A percentile compares a stretch with the other conserved stretches of the same genome.
Conservation (phyloP, 1,139 yeast species). For the Saccharomycopsis phalli region DNA sequence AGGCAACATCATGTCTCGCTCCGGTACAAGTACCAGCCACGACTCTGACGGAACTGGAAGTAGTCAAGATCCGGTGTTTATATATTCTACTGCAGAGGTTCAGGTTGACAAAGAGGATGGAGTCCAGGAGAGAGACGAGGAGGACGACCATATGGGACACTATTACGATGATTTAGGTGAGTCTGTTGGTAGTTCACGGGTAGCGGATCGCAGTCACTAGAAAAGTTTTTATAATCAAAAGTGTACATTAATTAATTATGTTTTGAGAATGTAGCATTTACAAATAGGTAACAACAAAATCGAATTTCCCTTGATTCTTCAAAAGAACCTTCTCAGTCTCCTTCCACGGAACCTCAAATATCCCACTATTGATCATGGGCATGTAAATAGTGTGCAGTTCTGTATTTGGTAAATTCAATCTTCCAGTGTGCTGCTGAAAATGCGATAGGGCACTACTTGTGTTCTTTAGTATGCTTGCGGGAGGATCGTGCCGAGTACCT, state of each 20-base stretch:
- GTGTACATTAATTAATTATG: neutral
- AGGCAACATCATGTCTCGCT: neutral
- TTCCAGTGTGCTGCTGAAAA: conserved; percentile 34
- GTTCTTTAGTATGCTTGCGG: conserved; percentile 36
- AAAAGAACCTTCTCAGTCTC: conserved; percentile 46
- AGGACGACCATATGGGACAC: no score
- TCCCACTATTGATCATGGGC: conserved; percentile 77
- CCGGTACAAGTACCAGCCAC: neutral
- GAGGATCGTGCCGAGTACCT: conserved; percentile 33
- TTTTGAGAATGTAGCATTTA: no score
- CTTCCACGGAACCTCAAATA: conserved; percentile 74
- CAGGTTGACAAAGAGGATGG: neutral
- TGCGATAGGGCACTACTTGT: conserved; percentile 43
- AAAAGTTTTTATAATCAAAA: no score
- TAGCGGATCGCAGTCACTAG: neutral
- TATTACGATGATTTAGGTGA: no score
- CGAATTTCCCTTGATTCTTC: conserved; percentile 24
- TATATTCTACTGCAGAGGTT: conserved; percentile 11
- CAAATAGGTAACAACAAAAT: conserved; percentile 30
- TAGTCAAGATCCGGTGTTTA: conserved; percentile 1
- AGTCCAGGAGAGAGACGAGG: neutral
- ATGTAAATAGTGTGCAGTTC: conserved; percentile 27
- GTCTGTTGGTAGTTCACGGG: no score
- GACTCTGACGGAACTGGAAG: neutral
- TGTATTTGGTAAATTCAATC: neutral